A percentile compares a stretch with the other conserved stretches of the same genome.
Evolutionary conservation across 139 green algal genomes (phyloP).

Genomic region (Chlamydomonas incerta): DNA sequence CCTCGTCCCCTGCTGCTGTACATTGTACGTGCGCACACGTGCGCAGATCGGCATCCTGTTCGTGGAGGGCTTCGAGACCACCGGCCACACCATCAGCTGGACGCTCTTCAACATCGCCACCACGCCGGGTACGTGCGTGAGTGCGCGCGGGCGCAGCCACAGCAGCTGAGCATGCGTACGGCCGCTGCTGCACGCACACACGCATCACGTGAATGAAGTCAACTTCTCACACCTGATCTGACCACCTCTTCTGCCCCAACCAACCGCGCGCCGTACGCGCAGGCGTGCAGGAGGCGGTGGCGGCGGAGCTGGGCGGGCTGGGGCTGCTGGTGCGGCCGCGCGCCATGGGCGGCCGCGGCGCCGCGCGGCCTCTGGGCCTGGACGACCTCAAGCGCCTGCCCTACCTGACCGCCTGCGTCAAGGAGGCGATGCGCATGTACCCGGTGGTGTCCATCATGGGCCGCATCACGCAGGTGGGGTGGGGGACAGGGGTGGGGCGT

Average conservation of each 20-base stretch:
- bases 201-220: too few species aligned
- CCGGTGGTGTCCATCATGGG: conserved; percentile 67
- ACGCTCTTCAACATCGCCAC: conserved; percentile 67
- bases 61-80: conserved; percentile 78
- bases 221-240: too few species aligned
- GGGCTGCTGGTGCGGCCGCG: conserved; percentile 57
- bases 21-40: too few species aligned
- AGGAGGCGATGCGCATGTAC: conserved; percentile 68
- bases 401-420: conserved; percentile 35
- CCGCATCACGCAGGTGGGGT: conserved; percentile 12
- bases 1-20: too few species aligned
- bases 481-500: background rate
- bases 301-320: conserved; percentile 55
- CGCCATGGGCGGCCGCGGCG: conserved; percentile 2
- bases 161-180: too few species aligned
- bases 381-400: conserved; percentile 43
- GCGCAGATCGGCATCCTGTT: conserved; percentile 73
- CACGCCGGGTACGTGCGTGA: conserved; percentile 29
- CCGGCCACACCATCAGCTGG: conserved; percentile 76
- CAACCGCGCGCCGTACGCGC: too few species aligned
- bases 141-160: too few species aligned
- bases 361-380: conserved; percentile 1
- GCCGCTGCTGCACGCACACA: too few species aligned
- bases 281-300: conserved; percentile 60
- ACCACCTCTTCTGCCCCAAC: too few species aligned